Evolutionary conservation across 1,139 yeast genomes (phyloP), one percentile per base, ranked within the genome.

Genomic region (Scheffersomyces titani): DNA sequence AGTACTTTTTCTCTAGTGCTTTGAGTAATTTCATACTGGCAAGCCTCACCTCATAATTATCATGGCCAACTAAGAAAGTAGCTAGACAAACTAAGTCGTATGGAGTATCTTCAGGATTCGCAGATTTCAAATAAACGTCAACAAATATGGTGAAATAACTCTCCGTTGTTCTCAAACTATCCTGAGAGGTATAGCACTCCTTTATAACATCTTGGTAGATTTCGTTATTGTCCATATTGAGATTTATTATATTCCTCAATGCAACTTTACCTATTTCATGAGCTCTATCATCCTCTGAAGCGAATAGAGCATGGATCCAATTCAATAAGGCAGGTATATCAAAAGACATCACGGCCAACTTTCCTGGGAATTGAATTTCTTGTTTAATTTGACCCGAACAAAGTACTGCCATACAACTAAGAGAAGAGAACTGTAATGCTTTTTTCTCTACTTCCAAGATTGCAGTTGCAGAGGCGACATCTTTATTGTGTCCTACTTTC

Each of bases 401-500:
- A 36, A 94, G 74, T 0, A 88, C 80, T 0, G 97, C 90, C 96
- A 96, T 90, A 51, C 97, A 87, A 60, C 92, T 89, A 54, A 92
- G 77, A 0, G 96, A 83, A 0, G 97, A 82, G 45, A 82, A 75
- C 63, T 92, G 93, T 16, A 93, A 73, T 44, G 88, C 86, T 54
- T 87, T 84, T 63, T 85, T 85, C 68, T 93, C 97, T 50, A 93
- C 82, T 67, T 94, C 98, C 59, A 94, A 79, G 4, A 94, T 87
- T 0, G 98, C 96, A 49, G 85, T 81, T 16, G 89, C 75, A 0
- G 87, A 74, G 0, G 87, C 79, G 1, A 76, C 65, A 49, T 85
- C 89, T 57, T 81, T 79, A 51, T 76, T 70, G 21, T 71, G 74
- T 6, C 75, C 74, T 1, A 81, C 75, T 24, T 74, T 77, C 51